Evolutionary conservation across 2,329 filamentous ascomycete species (phyloP), one percentile per base, ranked within the genome.

Genomic region (Elsinoe arachidis): DNA sequence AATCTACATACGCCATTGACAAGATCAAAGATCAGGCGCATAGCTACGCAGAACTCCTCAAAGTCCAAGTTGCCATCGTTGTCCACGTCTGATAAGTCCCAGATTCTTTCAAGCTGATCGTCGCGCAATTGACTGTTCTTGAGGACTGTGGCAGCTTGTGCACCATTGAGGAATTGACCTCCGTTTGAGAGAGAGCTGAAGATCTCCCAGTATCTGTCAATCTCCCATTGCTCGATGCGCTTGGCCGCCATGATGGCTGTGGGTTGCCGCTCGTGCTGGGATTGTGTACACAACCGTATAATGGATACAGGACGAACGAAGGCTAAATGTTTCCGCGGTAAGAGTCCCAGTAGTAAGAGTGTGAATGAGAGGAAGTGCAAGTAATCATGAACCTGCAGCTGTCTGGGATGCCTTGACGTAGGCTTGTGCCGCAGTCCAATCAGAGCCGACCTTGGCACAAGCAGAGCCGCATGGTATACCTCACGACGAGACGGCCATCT

Each of bases 31-130:
- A 97, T 96, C 68, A 99, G 78, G 68, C 93, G 84, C 93, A 99
- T 99, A 38, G 91, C 93, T 59, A 99, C 93, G 73, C 93, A 99
- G 72, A 99, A 99, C 78, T 99, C 93, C 76, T 99, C 93, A 76
- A 99, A 99, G 74, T 99, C 93, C 56, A 99, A 79, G 73, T 95
- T 95, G 62, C 93, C 93, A 76, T 99, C 93, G 66, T 91, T 91
- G 74, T 99, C 93, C 61, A 99, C 90, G 71, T 99, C 93, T 59
- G 93, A 90, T 61, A 99, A 80, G 69, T 99, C 93, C 93, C 93
- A 99, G 61, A 99, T 89, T 66, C 85, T 83, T 76, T 97, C 93
- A n/a, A 99, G 85, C 75, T 99, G 92, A 68, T 86, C 83, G 70
- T 88, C 85, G 61, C 81, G 78, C 61, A 89, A 76, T 65, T 84